Base-by-base conservation (phyloP, 345 rosid species). In the Orychophragmus violaceus region DNA sequence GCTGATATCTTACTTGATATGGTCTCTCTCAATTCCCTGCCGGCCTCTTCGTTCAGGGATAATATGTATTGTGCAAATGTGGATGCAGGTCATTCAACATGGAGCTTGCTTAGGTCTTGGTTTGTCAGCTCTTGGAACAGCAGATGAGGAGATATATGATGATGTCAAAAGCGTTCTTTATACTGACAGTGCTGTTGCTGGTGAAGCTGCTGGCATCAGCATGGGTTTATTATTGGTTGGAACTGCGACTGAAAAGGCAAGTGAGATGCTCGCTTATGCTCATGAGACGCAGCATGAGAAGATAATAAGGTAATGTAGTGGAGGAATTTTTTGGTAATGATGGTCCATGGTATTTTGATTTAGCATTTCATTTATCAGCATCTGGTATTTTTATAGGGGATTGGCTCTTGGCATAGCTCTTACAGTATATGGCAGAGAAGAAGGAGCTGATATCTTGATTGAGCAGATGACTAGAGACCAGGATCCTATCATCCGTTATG, bases 51-150 rank as follows among this genome's bases (percentile, higher is more conserved):
- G 78, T 18, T 70, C 49, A 51, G 55, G 6, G 35, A 45, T 14
- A 24, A 44, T 27, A 7, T 25, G 2, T 66, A 41, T 23, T 59
- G 17, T 24, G 19, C 16, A 72, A 46, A 46, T 54, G 1, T 68
- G 59, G 65, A 67, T 68, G 30, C 81, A 95, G 99, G 98, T 95
- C 64, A 89, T 95, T 75, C 99, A 95, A 81, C 99, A 95, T 30
- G 99, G 99, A 66, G 99, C 98, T 33, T 95, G 99, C 80, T 77
- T 95, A 79, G 99, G 99, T 70, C 96, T 95, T 71, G 99, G 99
- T 66, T 83, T 95, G 87, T 93, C 99, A 65, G 92, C 99, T 37
- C 77, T 95, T 1, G 99, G 99, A 78, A 95, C 99, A 35, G 99
- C 99, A 25, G 97, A 95, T 45, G 98, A 91, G 76, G 98, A 95